Base-by-base conservation (phyloP, 176 grass and related monocot species). In the Aegilops speltoides region DNA sequence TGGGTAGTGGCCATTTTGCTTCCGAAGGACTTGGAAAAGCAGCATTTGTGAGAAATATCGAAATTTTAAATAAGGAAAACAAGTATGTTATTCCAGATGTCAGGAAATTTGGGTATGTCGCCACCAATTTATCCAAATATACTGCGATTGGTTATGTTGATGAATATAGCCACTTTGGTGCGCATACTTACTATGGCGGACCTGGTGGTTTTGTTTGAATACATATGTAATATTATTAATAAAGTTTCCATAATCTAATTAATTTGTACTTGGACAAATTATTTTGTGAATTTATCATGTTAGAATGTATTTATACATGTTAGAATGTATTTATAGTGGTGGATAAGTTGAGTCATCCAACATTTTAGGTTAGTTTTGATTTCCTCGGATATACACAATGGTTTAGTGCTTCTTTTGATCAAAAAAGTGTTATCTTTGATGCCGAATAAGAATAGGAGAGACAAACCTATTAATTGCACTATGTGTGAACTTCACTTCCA, bases 1-100 rank as follows among this genome's bases (percentile, higher is more conserved):
- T 87, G 84, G 88, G 88, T 0, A 87, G 88, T 19, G 84, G 88
- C 0, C 88, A 71, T 61, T 90, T 90, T 22, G 77, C 88, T 1
- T 14, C 1, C 0, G 62, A 90, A 83, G 71, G 84, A 14, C 77
- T 24, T 15, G 57, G 16, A 64, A 90, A 79, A 32, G 79, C 79
- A 13, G 72, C 79, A 6, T 83, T 68, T 73, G 38, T 79, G 8
- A 43, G 12, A 29, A 19, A 79, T 7, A 34, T 82, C 9, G 23
- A 29, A 17, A 61, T 87, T 12, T 33, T 79, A 14, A 34, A 87
- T 25, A 54, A 52, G 8, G 28, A 14, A 3, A 78, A 78, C 23
- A 10, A 64, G 1, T 38, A 83, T 69, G 24, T 79, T 32, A 20
- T 3, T 17, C 89, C 88, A 16, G 19, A 33, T 25, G 37, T 10